Percentiles rank a stretch among this genome's conserved stretches.
These are phyloP conservation scores for Dendryphion nanum DNA, from an alignment of 2,329 filamentous ascomycete species.

Conservation along the genomic window DNA sequence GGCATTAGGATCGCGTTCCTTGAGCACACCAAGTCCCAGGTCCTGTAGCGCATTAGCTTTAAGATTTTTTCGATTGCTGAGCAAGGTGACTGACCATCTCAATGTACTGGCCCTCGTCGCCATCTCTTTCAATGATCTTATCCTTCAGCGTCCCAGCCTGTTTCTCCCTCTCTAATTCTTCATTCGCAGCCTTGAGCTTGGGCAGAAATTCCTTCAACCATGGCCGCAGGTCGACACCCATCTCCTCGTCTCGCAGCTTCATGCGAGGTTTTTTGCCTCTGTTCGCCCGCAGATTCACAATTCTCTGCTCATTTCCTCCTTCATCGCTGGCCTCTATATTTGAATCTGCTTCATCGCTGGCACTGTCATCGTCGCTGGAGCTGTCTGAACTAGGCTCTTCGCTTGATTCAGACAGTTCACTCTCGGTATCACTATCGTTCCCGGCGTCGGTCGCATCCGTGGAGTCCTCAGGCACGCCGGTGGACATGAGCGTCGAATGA, in stretches of 20 bases:
- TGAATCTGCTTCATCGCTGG: slow-evolving; percentile 13
- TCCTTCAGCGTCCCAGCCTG: slow-evolving; percentile 38
- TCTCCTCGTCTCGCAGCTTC: slow-evolving; percentile 22
- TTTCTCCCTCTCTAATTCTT: slow-evolving; percentile 41
- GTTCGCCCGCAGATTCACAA: slow-evolving; percentile 30
- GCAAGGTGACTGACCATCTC: slow-evolving; percentile 37
- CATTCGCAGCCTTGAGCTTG: slow-evolving; percentile 43
- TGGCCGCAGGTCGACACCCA: slow-evolving; percentile 27
- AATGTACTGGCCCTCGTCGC: slow-evolving; percentile 37
- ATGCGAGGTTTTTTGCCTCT: slow-evolving; percentile 32
- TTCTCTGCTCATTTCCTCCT: slow-evolving; percentile 9
- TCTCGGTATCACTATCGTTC: slow-evolving; percentile 22
- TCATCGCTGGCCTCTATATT: slow-evolving; percentile 8
- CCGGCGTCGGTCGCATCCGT: slow-evolving; percentile 19
- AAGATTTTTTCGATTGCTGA: slow-evolving; percentile 4
- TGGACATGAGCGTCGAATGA: slow-evolving; percentile 16
- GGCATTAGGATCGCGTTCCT: slow-evolving; percentile 36
- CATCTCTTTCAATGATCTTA: slow-evolving; percentile 34
- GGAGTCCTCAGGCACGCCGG: slow-evolving; percentile 13
- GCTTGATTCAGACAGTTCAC: slow-evolving; percentile 34
- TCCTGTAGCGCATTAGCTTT: slow-evolving; percentile 24
- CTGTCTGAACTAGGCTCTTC: slow-evolving; percentile 38
- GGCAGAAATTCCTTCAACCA: slow-evolving; percentile 45
- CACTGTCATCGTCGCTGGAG: slow-evolving; percentile 26
- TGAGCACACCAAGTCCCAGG: slow-evolving; percentile 48